These are phyloP conservation scores for Tolypocladium nubicola DNA, from an alignment of 2,329 filamentous ascomycete genomes.

Conservation along the genomic window DNA sequence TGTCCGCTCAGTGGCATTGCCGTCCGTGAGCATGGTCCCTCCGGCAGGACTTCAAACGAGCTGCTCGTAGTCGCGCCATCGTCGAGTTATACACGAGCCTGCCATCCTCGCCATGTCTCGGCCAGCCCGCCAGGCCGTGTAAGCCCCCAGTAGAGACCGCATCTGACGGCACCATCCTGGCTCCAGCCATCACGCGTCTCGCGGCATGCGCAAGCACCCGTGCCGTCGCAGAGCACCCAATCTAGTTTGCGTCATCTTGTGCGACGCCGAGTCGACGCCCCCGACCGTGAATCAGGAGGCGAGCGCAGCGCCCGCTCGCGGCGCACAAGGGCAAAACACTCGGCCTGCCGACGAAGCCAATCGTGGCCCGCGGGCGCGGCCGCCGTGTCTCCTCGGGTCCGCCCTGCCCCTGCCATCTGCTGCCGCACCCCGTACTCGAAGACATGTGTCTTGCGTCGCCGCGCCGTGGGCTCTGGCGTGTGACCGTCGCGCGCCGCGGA, in stretches of 20 bases:
- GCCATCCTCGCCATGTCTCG: neutral
- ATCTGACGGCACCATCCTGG: neutral
- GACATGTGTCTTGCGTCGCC: neutral
- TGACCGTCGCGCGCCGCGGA: neutral
- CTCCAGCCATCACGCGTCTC: neutral
- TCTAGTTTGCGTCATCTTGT: neutral
- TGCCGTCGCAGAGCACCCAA: neutral
- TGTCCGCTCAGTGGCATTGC: neutral
- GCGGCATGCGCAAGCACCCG: neutral
- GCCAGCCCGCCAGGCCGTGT: neutral
- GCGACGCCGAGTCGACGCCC: neutral
- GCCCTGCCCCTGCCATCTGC: neutral
- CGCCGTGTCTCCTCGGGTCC: neutral
- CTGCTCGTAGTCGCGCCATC: neutral
- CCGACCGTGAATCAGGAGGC: neutral
- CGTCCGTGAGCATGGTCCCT: neutral
- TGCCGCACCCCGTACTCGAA: neutral
- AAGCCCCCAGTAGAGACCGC: neutral
- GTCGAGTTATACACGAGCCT: neutral
- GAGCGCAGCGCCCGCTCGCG: neutral
- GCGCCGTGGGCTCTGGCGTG: neutral
- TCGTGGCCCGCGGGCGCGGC: neutral
- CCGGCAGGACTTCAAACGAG: neutral
- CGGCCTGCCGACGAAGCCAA: neutral
- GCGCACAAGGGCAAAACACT: neutral